Evolutionary conservation across 768 basidiomycete species (phyloP), one percentile per base, ranked within the genome.

Genomic region (Sporobolomyces roseus): DNA sequence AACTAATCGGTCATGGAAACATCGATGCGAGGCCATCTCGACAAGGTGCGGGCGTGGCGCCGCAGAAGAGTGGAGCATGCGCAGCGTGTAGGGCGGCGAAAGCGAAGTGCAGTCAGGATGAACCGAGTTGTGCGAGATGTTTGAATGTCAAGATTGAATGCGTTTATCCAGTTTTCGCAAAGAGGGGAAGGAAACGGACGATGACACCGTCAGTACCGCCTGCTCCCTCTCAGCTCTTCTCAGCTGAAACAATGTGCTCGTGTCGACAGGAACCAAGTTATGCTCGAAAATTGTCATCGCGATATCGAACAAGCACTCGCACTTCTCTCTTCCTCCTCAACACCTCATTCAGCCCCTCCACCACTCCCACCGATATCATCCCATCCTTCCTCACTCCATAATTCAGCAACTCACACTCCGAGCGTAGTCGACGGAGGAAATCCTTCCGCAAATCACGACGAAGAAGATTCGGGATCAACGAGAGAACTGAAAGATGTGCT

Each of bases 1-100:
- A 58, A 29, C 54, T 68, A 38, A 43, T 68, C 41, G 41, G 13
- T 3, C n/a, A 35, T 12, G 66, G 66, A 16, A 68, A 63, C 61
- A 43, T 68, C n/a, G 66, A 68, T 49, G 66, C 66, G 3, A 46
- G 66, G 14, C 66, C 66, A 5, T 68, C 66, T 0, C 35, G 66
- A 13, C 66, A 68, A 23, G 49, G 1, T 9, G 16, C 2, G 7
- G 33, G 36, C 0, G 36, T 27, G 0, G 19, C 55, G 1, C 2
- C 61, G 19, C 54, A 50, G n/a, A 50, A 51, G n/a, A 63, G 61
- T 36, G 66, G 66, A 0, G 66, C 66, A 5, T 68, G 66, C 41
- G 19, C 36, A 1, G 43, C 35, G 8, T 68, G 66, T 33, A 0
- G 66, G 16, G 19, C 25, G 0, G 61, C 61, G 10, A 68, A 69